A percentile compares a stretch with the other conserved stretches of the same genome.
Evolutionary conservation across 2,329 filamentous ascomycete species (phyloP).

Genomic region (Aureobasidium sp.): DNA sequence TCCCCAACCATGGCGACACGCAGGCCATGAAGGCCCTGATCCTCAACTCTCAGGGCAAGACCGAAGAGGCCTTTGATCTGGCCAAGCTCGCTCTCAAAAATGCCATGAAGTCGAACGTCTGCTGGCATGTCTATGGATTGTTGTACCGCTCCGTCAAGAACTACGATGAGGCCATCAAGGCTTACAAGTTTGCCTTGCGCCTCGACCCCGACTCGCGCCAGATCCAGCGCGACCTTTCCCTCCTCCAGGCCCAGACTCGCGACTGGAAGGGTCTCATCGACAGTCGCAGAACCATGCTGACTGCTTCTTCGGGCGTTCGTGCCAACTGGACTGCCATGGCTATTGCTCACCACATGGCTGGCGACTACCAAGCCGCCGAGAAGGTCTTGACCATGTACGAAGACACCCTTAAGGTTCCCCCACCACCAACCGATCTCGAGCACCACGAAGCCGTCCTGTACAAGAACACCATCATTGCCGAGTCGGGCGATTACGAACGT

Average conservation of each 20-base stretch:
- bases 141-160: conserved; percentile 93
- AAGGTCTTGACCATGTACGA: conserved; percentile 87
- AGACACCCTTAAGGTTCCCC: conserved; percentile 77
- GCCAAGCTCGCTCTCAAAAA: conserved; percentile 87
- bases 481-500: conserved; percentile 71
- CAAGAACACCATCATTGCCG: conserved; percentile 90
- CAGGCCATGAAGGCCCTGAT: conserved; percentile 99
- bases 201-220: conserved; percentile 91
- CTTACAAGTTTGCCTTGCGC: conserved; percentile 89
- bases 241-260: conserved; percentile 92
- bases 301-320: conserved; percentile 68
- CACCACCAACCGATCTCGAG: conserved; percentile 72
- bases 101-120: conserved; percentile 99
- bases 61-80: conserved; percentile 86
- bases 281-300: conserved; percentile 80
- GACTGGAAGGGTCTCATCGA: conserved; percentile 91
- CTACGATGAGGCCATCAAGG: conserved; percentile 98
- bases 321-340: conserved; percentile 98
- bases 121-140: conserved; percentile 97
- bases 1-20: conserved; percentile 93
- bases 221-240: conserved; percentile 87
- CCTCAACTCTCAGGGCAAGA: conserved; percentile 84
- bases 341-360: conserved; percentile 84
- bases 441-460: conserved; percentile 92
- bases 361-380: conserved; percentile 77